Base-by-base conservation (phyloP, 2,329 filamentous ascomycete genomes). In the Penicillium capsulatum region DNA sequence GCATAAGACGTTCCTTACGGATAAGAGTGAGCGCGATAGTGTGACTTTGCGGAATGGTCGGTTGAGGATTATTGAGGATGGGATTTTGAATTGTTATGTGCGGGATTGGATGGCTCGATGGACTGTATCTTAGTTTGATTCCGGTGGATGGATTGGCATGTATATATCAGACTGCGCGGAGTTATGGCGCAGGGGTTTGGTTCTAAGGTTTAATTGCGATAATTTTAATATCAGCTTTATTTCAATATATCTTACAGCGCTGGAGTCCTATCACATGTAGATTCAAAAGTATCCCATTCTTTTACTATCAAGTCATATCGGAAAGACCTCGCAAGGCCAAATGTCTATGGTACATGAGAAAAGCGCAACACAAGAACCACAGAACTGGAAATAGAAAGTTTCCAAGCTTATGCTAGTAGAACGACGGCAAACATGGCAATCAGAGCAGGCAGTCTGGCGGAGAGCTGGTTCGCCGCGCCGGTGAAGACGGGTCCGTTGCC, bases 31-130 rank as follows among this genome's bases (percentile, higher is more conserved):
- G 28, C 41, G 51, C 3, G 52, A 57, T 16, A 63, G 59, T 43
- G 34, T 44, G 32, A 61, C 58, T 8, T 29, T 63, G 24, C 37
- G 57, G 8, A 51, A 55, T 40, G 54, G 51, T 2, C 41, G 50
- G 4, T 37, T 61, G 38, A 43, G 48, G 17, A 58, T 62, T 9
- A 44, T 62, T 5, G 50, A 58, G n/a, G 58, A 61, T 44, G 60
- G 59, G 1, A 61, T 63, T 24, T 14, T 63, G 22, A 44, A 32
- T 16, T 51, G 51, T 14, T 63, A 62, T 45, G 53, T 53, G 8
- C 42, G 49, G 14, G 57, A 60, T 31, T 63, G 60, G 60, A 31
- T 57, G 40, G 42, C 19, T 16, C 43, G 58, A 8, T 63, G 59
- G 59, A 51, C 41, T 20, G 33, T 22, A 17, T 20, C 37, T 7